These are phyloP conservation scores for Cryphonectria radicalis DNA, from an alignment of 2,329 filamentous ascomycete genomes.

Conservation along the genomic window DNA sequence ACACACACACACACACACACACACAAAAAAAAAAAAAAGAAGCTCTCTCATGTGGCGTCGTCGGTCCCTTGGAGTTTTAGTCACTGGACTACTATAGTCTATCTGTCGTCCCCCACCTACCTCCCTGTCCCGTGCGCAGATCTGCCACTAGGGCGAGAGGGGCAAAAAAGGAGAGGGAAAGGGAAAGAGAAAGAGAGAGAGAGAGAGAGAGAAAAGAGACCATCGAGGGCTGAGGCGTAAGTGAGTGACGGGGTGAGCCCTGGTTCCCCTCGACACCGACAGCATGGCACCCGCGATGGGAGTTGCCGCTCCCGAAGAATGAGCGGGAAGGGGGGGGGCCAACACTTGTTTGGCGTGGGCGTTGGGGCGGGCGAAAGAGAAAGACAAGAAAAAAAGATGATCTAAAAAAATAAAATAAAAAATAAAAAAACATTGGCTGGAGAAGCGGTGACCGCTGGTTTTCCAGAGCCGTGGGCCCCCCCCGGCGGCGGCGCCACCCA, in stretches of 20 bases:
- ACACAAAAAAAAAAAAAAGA: not conserved
- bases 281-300: slow-evolving; percentile 23
- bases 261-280: slow-evolving; percentile 23
- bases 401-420: no score
- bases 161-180: not conserved
- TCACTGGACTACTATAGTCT: not conserved
- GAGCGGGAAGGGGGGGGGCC: not conserved
- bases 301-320: slow-evolving; percentile 25
- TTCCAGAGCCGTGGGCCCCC: slow-evolving; percentile 11
- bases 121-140: not conserved
- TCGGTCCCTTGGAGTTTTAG: not conserved
- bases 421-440: not conserved
- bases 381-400: no score
- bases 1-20: not conserved
- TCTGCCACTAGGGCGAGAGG: not conserved
- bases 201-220: not conserved
- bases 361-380: not conserved
- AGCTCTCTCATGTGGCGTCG: not conserved
- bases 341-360: not conserved
- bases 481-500: not conserved
- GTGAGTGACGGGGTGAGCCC: slow-evolving; percentile 8
- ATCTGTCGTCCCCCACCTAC: not conserved
- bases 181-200: no score
- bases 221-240: not conserved
- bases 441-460: slow-evolving; percentile 13